Evolutionary conservation across 1,284 basidiomycete genomes (phyloP).

Genomic region (Ustilago sp.): DNA sequence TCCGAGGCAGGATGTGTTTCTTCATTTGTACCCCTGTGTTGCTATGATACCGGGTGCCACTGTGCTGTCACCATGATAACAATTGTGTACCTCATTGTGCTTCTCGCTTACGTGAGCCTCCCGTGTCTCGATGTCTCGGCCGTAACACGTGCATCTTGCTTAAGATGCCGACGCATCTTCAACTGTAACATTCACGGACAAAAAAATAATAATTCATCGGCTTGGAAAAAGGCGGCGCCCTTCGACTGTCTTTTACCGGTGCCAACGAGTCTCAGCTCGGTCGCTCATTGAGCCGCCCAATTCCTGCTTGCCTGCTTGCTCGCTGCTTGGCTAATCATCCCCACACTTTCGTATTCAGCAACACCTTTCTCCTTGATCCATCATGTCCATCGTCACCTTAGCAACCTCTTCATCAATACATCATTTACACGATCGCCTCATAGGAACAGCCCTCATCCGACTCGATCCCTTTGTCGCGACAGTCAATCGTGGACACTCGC

Average conservation of each 20-base stretch:
- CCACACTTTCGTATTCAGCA: slow-evolving; percentile 2
- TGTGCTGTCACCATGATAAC: too few relatives aligned
- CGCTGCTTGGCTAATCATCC: slow-evolving; percentile 1
- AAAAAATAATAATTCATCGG: not conserved
- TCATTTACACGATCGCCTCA: not conserved
- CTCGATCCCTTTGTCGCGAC: not conserved
- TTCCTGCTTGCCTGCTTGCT: not conserved
- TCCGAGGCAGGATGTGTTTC: too few relatives aligned
- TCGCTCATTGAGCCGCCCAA: slow-evolving; percentile 3
- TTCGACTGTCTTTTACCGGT: slow-evolving; percentile 2
- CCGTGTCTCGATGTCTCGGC: too few relatives aligned
- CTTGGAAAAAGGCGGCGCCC: not conserved
- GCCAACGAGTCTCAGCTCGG: not conserved
- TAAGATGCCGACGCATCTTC: too few relatives aligned
- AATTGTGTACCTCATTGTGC: too few relatives aligned
- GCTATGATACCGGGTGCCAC: too few relatives aligned
- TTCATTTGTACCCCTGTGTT: too few relatives aligned
- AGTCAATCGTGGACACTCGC: not conserved
- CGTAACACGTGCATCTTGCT: too few relatives aligned
- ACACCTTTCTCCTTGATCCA: not conserved
- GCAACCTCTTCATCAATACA: too few relatives aligned
- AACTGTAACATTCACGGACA: not conserved
- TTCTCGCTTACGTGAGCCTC: too few relatives aligned
- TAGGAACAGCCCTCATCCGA: not conserved
- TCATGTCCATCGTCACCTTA: not conserved